Evolutionary conservation across 345 rosid genomes (phyloP).

Genomic region (Brassica nigra): DNA sequence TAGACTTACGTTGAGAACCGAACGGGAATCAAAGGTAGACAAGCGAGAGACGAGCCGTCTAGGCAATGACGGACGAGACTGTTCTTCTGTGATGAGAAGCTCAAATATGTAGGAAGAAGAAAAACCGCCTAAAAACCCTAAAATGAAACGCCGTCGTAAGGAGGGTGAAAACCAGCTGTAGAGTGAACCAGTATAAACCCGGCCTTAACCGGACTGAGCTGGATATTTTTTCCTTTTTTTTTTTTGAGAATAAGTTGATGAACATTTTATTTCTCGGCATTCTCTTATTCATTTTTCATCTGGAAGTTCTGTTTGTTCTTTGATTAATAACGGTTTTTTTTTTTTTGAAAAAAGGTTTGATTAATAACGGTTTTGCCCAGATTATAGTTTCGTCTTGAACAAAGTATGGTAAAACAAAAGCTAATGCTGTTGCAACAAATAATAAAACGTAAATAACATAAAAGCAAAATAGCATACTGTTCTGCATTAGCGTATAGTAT

Average conservation of each 20-base stretch:
- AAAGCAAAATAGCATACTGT: neutral
- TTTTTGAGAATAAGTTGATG: neutral
- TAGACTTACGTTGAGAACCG: slow-evolving; percentile 16
- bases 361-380: neutral
- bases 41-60: slow-evolving; percentile 30
- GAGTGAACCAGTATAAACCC: neutral
- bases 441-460: neutral
- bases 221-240: neutral
- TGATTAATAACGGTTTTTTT: neutral
- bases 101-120: neutral
- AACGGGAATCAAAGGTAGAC: neutral
- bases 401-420: neutral
- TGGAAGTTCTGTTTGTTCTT: neutral
- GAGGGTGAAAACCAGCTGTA: neutral
- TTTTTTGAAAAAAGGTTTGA: too few relatives aligned
- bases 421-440: neutral
- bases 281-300: too few relatives aligned
- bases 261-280: neutral
- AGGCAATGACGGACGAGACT: slow-evolving; percentile 28
- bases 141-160: neutral
- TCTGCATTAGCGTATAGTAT: neutral
- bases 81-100: neutral
- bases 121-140: slow-evolving; percentile 29
- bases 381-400: neutral
- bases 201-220: neutral